Percentiles rank a stretch among this genome's conserved stretches.
Evolutionary conservation across 2,329 filamentous ascomycete species (phyloP).

Genomic region (Fusarium solani-melongenae): DNA sequence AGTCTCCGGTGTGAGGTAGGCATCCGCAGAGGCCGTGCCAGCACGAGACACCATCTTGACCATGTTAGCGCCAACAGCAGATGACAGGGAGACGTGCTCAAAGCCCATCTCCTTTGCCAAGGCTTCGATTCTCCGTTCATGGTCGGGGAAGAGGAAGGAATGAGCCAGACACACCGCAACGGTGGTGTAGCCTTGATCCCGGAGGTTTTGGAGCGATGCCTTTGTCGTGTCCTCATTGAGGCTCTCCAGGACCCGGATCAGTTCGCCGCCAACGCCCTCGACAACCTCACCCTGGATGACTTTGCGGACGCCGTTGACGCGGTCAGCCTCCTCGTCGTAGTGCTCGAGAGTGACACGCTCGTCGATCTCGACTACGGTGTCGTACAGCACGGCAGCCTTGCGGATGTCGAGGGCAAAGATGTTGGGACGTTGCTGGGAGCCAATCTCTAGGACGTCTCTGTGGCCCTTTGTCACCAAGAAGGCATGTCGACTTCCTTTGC

Average conservation of each 20-base stretch:
- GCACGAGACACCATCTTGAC: slow-evolving; percentile 55
- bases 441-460: slow-evolving; percentile 76
- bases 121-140: slow-evolving; percentile 56
- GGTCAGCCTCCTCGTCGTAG: slow-evolving; percentile 74
- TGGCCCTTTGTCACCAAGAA: slow-evolving; percentile 78
- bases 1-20: slow-evolving; percentile 55
- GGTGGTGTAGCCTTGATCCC: slow-evolving; percentile 65
- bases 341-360: slow-evolving; percentile 79
- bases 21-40: slow-evolving; percentile 54
- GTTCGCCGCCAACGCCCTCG: slow-evolving; percentile 73
- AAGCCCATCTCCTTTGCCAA: slow-evolving; percentile 55
- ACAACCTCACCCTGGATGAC: slow-evolving; percentile 65
- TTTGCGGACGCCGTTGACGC: slow-evolving; percentile 57
- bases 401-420: slow-evolving; percentile 78
- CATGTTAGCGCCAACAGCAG: slow-evolving; percentile 50
- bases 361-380: slow-evolving; percentile 75
- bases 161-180: slow-evolving; percentile 75
- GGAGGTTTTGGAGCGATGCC: slow-evolving; percentile 67
- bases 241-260: slow-evolving; percentile 71
- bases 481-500: slow-evolving; percentile 77
- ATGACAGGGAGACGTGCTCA: slow-evolving; percentile 48
- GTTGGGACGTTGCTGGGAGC: slow-evolving; percentile 77
- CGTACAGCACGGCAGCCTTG: slow-evolving; percentile 75
- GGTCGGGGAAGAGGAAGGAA: slow-evolving; percentile 71
- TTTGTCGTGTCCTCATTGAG: slow-evolving; percentile 65